Evolutionary conservation across 306 rosid species (phyloP), one percentile per base, ranked within the genome.

Genomic region (Phaseolus lunatus): DNA sequence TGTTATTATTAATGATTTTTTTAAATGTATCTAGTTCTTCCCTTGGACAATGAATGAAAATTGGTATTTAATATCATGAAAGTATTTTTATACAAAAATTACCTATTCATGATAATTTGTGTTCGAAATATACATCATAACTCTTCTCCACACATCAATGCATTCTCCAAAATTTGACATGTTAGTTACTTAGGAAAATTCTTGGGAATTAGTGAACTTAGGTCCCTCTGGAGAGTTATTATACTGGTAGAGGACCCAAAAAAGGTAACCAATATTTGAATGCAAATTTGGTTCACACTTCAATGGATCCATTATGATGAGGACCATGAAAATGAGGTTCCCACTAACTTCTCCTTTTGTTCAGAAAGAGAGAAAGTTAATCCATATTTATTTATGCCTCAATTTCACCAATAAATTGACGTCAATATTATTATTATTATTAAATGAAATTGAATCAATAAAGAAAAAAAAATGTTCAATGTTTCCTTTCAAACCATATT

Each of bases 331-430:
- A 53, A 72, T 35, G 66, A 56, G 52, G 67, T 41, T 9, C 27
- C 78, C 56, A 73, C 68, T 39, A 57, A 23, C 50, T 12, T 39
- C 49, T 52, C 76, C 50, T 33, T 33, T 33, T 33, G 35, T 33
- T 2, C 5, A 20, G 14, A 47, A 18, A 31, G 14, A 26, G 35
- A 19, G 29, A 33, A 71, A 71, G 22, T 19, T 52, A 9, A 39
- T 39, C 23, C 16, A 26, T 15, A 39, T 23, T 56, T 56, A 41
- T 39, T 53, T 39, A 22, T 72, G 35, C 8, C 22, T 15, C 49
- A 33, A 53, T 54, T 53, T 33, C 20, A 14, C 53, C 52, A 72
- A 39, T n/a, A 11, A 72, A 72, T 72, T 37, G 52, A 70, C 62
- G 3, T 18, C 5, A 29, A 53, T n/a, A 49, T 49, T 27, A 27